Base-by-base conservation (phyloP, 139 green algal species). In the Micractinium sp. region DNA sequence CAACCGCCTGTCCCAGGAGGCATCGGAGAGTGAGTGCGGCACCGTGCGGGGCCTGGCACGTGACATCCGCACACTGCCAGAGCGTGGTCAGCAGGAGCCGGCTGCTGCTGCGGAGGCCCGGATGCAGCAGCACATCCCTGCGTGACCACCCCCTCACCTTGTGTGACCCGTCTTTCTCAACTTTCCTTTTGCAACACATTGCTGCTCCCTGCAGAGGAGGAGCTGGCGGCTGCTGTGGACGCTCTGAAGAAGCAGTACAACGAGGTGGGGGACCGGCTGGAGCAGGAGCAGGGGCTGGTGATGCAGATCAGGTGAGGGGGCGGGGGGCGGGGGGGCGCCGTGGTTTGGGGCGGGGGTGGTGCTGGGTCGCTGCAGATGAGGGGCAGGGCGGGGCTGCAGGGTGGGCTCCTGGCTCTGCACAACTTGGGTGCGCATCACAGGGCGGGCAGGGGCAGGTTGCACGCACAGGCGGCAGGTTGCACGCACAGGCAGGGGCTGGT, bases 201-300 rank as follows among this genome's bases (percentile, higher is more conserved):
- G 12, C 27, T 39, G 1, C 79, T 35, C 2, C 36, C 71, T 36
- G 41, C 88, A 91, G 74, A 85, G 67, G 86, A 81, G 67, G 61
- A 94, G 81, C 66, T 94, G 85, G n/a, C 35, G 27, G 66, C 36
- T 33, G 89, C 91, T 20, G 82, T 94, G 47, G 84, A 85, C 3
- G 33, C 81, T 29, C 79, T 94, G 35, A 76, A 82, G 29, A n/a
- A 76, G 33, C 87, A 94, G 86, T 94, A 94, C 61, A 47, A 35
- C 39, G 80, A 75, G 15, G 74, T 88, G 3, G 85, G 71, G 1
- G 92, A 94, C 63, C 76, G 82, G 22, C 80, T 94, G 31, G 91
- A 94, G 88, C 36, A 78, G 18, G 91, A 94, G 89, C 90, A 94
- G 71, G 89, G 61, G 67, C 47, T 67, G 73, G 81, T 91, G 63